phyloP scores from a whole-genome alignment of 352 stramenopile genomes.

The Pythium periplocum region DNA sequence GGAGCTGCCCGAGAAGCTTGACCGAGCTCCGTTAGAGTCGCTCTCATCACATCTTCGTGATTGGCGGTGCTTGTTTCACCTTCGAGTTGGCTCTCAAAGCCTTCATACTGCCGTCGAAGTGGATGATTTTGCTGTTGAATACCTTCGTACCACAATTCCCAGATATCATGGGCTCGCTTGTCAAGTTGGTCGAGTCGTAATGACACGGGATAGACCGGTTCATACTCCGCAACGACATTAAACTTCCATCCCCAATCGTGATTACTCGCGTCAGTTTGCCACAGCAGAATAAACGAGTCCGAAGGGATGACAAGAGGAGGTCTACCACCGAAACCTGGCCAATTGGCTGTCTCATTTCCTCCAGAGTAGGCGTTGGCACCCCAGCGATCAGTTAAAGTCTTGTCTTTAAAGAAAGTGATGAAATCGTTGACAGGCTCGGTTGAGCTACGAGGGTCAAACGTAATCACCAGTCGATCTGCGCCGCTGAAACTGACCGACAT shows the following conservation, averaged over 20 bases:
- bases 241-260: slow-evolving; percentile 89
- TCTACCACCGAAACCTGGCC: slow-evolving; percentile 56
- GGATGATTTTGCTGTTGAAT: slow-evolving; percentile 35
- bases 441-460: slow-evolving; percentile 60
- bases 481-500: slow-evolving; percentile 74
- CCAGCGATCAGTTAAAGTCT: slow-evolving; percentile 57
- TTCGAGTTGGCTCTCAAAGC: slow-evolving; percentile 19
- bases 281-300: slow-evolving; percentile 80
- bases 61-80: too few relatives aligned
- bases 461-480: slow-evolving; percentile 53
- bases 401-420: slow-evolving; percentile 83
- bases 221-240: slow-evolving; percentile 60
- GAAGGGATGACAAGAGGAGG: slow-evolving; percentile 66
- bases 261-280: slow-evolving; percentile 81
- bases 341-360: slow-evolving; percentile 63
- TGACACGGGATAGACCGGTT: slow-evolving; percentile 31
- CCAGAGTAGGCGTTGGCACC: slow-evolving; percentile 66
- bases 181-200: slow-evolving; percentile 55
- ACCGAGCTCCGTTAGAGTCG: too few relatives aligned
- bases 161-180: slow-evolving; percentile 50
- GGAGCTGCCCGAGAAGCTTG: too few relatives aligned
- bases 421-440: slow-evolving; percentile 80
- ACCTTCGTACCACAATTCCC: slow-evolving; percentile 67
- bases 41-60: too few relatives aligned
- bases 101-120: slow-evolving; percentile 42